phyloP scores from a whole-genome alignment of 306 rosid genomes.

The Vigna radiata region DNA sequence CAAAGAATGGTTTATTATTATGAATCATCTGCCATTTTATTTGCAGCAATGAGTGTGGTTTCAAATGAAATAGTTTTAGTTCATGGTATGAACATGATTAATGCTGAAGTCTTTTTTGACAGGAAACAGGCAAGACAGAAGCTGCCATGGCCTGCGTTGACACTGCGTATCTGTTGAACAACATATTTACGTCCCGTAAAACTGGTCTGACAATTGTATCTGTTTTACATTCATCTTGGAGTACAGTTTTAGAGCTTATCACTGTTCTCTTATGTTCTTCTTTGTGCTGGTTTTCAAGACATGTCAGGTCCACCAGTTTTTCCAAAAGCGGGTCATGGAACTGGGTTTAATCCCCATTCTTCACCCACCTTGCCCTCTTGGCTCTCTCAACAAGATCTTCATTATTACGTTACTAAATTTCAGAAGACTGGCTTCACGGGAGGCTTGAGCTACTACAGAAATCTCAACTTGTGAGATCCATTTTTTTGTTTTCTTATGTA shows the following conservation, averaged over 20 bases:
- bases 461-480: constrained; percentile 36
- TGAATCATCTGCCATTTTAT: too few species aligned
- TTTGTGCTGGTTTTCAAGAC: too few species aligned
- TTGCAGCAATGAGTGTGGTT: too few species aligned
- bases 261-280: too few species aligned
- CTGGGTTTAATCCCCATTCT: constrained; percentile 27
- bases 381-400: constrained; percentile 46
- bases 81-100: too few species aligned
- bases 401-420: constrained; percentile 38
- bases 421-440: constrained; percentile 45
- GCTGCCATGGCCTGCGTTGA: constrained; percentile 34
- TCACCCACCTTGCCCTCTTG: constrained; percentile 46
- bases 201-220: neutral
- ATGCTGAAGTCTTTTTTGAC: neutral
- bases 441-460: constrained; percentile 49
- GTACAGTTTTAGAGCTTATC: too few species aligned
- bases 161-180: constrained; percentile 15
- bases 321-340: constrained; percentile 42
- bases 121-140: constrained; percentile 45
- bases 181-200: constrained; percentile 38
- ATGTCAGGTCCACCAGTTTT: constrained; percentile 29
- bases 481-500: neutral
- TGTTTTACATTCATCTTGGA: too few species aligned
- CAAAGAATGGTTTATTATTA: too few species aligned
- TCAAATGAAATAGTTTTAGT: too few species aligned